These are phyloP conservation scores for Aureobasidium uvarum DNA, from an alignment of 2,329 filamentous ascomycete species.

Conservation along the genomic window DNA sequence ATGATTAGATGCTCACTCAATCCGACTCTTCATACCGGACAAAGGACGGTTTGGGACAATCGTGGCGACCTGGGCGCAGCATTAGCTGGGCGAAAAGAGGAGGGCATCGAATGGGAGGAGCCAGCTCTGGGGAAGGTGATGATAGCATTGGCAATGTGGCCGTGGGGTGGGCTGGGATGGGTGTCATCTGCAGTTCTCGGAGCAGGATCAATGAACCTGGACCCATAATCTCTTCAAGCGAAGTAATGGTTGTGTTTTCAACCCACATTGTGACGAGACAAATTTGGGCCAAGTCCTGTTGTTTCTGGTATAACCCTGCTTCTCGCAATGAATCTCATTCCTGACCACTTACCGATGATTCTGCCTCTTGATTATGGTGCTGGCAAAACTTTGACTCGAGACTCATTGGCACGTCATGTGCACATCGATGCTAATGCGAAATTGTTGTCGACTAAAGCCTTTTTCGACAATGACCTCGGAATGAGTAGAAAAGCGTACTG, in stretches of 20 bases:
- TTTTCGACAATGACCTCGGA: no score
- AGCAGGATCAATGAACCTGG: not conserved
- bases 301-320: not conserved
- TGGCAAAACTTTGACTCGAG: not conserved
- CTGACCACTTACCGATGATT: not conserved
- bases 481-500: no score
- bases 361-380: no score
- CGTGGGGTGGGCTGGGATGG: constrained; percentile 24
- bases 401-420: not conserved
- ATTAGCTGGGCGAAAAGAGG: not conserved
- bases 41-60: constrained; percentile 3
- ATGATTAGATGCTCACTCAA: not conserved
- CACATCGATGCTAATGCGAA: rapidly evolving
- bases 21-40: not conserved
- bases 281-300: not conserved
- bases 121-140: not conserved
- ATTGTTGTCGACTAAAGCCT: not conserved
- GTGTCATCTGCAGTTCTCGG: constrained; percentile 16
- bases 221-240: not conserved
- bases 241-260: not conserved
- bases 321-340: not conserved
- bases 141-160: not conserved
- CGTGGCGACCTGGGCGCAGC: not conserved
- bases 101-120: not conserved
- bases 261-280: not conserved